These are phyloP conservation scores for Dalbergia cultrata DNA, from an alignment of 306 rosid genomes.

Conservation along the genomic window DNA sequence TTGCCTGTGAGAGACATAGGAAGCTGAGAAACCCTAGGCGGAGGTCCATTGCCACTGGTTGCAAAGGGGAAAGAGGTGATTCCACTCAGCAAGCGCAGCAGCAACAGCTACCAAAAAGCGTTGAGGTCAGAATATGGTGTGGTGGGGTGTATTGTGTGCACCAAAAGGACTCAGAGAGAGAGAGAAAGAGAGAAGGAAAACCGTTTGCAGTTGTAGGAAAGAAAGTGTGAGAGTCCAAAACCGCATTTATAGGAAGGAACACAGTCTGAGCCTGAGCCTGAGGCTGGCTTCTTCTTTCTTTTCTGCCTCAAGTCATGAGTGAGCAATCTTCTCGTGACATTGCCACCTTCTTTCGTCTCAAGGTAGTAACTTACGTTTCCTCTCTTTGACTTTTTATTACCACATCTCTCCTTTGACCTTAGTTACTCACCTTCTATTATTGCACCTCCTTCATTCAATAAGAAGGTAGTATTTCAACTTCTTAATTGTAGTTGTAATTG, in stretches of 20 bases:
- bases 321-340: background rate
- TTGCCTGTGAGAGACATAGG: constrained; percentile 71
- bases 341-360: background rate
- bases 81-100: background rate
- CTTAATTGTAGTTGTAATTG: too few species aligned
- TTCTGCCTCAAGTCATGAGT: background rate
- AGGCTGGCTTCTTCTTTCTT: too few species aligned
- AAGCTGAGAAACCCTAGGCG: constrained; percentile 52
- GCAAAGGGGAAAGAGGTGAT: background rate
- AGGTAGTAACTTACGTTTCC: background rate
- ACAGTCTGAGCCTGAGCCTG: background rate
- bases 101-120: background rate
- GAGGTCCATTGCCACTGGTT: constrained; percentile 52
- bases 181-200: constrained; percentile 2
- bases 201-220: constrained; percentile 49
- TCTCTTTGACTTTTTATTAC: background rate
- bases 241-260: constrained; percentile 50
- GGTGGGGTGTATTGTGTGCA: background rate
- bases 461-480: too few species aligned
- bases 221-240: background rate
- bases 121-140: background rate
- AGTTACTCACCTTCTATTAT: too few species aligned
- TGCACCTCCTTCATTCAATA: too few species aligned
- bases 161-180: background rate
- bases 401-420: background rate